Base-by-base conservation (phyloP, 2,329 filamentous ascomycete genomes). In the Elsinoe australis region DNA sequence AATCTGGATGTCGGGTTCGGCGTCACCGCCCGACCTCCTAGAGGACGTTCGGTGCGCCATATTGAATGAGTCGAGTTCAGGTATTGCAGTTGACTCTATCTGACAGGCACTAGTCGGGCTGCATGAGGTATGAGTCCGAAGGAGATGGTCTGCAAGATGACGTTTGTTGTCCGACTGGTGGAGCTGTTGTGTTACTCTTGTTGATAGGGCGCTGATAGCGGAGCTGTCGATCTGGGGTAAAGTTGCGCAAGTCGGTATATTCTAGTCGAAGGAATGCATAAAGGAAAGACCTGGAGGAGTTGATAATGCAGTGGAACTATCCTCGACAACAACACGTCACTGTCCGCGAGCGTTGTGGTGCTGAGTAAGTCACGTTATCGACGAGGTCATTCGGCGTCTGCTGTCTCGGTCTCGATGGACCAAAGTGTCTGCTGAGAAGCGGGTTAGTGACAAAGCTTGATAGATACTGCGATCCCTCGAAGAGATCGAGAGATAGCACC, bases 1-100 rank as follows among this genome's bases (percentile, higher is more conserved):
- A 59, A 92, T 74, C 36, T 68, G 64, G 58, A 58, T 63, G 56
- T 59, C 65, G 44, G 57, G 65, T 59, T 62, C 61, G 24, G 44
- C 31, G 42, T 44, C 48, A 33, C 36, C 48, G 31, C 38, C 48
- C 28, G 32, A 36, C 22, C 45, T 48, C 45, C 45, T 32, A 2
- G 45, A 48, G 14, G 45, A 48, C n/a, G 19, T 34, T 10, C 45
- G 45, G 21, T 48, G 34, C 7, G 45, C 45, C 45, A 48, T 48
- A 15, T 33, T 33, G 17, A n/a, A 6, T 4, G n/a, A 21, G 15
- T 24, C 36, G 36, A 41, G 36, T 22, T 12, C 4, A 21, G 14
- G 5, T 35, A 24, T 12, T 26, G 22, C 17, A 26, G 36, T 5
- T 15, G 28, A 15, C 26, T n/a, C 8, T 12, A 14, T 12, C 17